Evolutionary conservation across 108 stramenopile genomes (phyloP).

Genomic region (Chaetoceros tenuissimus): DNA sequence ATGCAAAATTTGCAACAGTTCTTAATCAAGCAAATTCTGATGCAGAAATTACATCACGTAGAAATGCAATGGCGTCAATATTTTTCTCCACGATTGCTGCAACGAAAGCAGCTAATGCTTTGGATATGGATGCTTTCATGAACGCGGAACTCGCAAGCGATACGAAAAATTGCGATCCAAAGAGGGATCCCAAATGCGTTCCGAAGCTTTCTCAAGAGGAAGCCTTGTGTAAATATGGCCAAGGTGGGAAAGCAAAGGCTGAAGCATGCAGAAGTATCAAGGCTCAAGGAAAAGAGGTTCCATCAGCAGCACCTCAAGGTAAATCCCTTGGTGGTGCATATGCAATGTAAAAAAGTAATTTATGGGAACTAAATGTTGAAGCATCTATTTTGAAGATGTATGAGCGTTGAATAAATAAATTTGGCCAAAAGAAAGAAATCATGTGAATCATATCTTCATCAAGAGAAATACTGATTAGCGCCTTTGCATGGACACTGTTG

Average conservation of each 20-base stretch:
- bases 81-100: too few species aligned
- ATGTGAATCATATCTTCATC: too few species aligned
- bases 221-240: constrained; percentile 63
- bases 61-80: too few species aligned
- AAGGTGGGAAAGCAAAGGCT: constrained; percentile 33
- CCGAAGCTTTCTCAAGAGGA: constrained; percentile 48
- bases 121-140: constrained; percentile 57
- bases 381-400: too few species aligned
- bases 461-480: too few species aligned
- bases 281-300: constrained; percentile 31
- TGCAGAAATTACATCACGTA: too few species aligned
- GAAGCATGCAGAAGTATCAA: constrained; percentile 59
- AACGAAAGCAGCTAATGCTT: constrained; percentile 27
- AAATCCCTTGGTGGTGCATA: constrained; percentile 61
- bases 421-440: too few species aligned
- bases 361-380: not conserved
- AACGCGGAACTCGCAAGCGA: constrained; percentile 30
- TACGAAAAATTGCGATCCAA: constrained; percentile 61
- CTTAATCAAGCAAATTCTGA: too few species aligned
- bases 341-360: constrained; percentile 50
- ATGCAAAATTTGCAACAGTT: too few species aligned
- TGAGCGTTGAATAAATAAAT: too few species aligned
- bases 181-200: constrained; percentile 52
- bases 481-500: too few species aligned
- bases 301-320: constrained; percentile 23